phyloP scores from a whole-genome alignment of 2,329 filamentous ascomycete genomes.

The Botrytis elliptica region DNA sequence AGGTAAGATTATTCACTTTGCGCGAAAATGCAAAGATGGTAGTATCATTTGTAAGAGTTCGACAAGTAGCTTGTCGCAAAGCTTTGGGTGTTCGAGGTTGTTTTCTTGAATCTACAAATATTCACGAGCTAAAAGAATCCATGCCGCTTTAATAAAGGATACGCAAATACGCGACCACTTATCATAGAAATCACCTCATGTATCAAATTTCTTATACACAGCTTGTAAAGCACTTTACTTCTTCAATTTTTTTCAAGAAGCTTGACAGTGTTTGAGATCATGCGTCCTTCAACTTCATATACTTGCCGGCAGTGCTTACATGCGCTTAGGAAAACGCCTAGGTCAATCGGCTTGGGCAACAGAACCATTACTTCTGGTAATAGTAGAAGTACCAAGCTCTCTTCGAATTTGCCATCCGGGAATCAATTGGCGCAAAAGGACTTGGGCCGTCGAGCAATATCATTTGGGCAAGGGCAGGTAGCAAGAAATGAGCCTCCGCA shows the following conservation, averaged over 20 bases:
- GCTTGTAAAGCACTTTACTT: not conserved
- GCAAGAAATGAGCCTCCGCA: constrained; percentile 33
- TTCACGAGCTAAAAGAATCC: constrained; percentile 19
- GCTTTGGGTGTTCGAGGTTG: constrained; percentile 6
- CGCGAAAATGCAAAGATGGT: constrained; percentile 26
- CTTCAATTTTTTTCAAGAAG: not conserved
- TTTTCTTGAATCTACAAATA: constrained; percentile 15
- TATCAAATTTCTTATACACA: constrained; percentile 11
- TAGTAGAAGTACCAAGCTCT: constrained; percentile 26
- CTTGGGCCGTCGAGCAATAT: constrained; percentile 29
- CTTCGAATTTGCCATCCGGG: constrained; percentile 23
- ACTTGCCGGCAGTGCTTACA: constrained; percentile 39
- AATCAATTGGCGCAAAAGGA: constrained; percentile 18
- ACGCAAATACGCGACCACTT: constrained; percentile 18
- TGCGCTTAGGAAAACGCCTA: constrained; percentile 31
- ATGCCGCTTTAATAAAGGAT: constrained; percentile 23
- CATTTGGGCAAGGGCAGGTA: constrained; percentile 30
- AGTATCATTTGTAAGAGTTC: constrained; percentile 27
- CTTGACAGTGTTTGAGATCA: constrained; percentile 6
- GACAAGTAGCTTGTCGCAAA: constrained; percentile 31
- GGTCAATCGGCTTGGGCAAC: constrained; percentile 23
- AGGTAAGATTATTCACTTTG: constrained; percentile 7
- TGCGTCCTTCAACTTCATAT: constrained; percentile 35
- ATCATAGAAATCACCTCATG: constrained; percentile 20
- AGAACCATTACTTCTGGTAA: constrained; percentile 32